Base-by-base conservation (phyloP, 2,329 filamentous ascomycete genomes). In the Teratosphaeria epicoccoides region DNA sequence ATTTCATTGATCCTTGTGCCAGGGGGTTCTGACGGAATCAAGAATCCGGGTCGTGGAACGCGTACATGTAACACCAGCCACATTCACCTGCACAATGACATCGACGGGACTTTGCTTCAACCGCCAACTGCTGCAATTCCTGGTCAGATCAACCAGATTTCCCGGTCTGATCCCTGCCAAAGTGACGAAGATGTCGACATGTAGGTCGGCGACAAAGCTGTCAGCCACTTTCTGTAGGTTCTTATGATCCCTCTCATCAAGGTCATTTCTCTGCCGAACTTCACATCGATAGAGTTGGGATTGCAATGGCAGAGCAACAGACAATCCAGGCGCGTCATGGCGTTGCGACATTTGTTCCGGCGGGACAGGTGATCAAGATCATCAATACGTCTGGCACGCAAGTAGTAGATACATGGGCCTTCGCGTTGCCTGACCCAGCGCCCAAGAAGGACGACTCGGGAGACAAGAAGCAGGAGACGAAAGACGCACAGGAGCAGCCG, bases 381-480 rank as follows among this genome's bases (percentile, higher is more conserved):
- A 69, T 76, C 52, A 76, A 76, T 52, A 74, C 71, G 0, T 74
- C 73, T 53, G 74, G 73, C n/a, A 71, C 70, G 45, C 74, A 76
- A 17, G 50, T 54, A 10, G 67, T 76, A 23, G 73, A 73, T 52
- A 73, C 71, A 23, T 76, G 74, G 74, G 74, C 72, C 0, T 76
- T 76, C 57, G 71, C 71, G 1, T 57, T 76, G 28, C 68, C 69
- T 9, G 64, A 68, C n/a, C 73, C 73, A 14, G 73, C 73, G 3
- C 57, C 54, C 7, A 60, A 59, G 50, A 59, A 61, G 4, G 47
- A 26, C 28, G 54, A 49, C 5, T 52, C 52, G 1, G 45, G 51
- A 22, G 57, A 61, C 45, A 20, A 60, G 24, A 57, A 63, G 46
- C 56, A 65, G 49, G 49, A 58, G 9, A 50, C 53, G 43, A 57